These are phyloP conservation scores for Dovyalis caffra DNA, from an alignment of 345 rosid genomes.

Conservation along the genomic window DNA sequence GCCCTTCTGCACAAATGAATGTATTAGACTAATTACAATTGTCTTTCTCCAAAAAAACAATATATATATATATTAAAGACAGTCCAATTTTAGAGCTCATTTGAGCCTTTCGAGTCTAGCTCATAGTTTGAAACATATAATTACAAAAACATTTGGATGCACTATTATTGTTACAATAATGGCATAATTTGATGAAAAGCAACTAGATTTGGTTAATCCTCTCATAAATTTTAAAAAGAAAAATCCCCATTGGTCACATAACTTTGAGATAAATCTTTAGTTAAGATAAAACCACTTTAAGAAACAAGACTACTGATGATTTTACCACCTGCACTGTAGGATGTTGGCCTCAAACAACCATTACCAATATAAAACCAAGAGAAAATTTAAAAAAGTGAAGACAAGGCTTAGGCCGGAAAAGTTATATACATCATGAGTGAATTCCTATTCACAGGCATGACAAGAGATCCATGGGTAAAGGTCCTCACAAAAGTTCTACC, in stretches of 20 bases:
- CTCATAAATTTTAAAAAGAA: neutral
- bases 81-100: too few species aligned
- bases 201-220: slow-evolving; percentile 7
- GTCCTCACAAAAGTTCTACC: slow-evolving; percentile 19
- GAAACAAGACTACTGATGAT: slow-evolving; percentile 14
- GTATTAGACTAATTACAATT: too few species aligned
- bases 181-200: neutral
- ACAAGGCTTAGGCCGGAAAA: neutral
- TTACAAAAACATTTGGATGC: neutral
- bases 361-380: slow-evolving; percentile 37
- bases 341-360: slow-evolving; percentile 22
- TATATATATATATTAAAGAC: too few species aligned
- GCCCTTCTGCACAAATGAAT: too few species aligned
- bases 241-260: slow-evolving; percentile 17
- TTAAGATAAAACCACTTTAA: neutral
- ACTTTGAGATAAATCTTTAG: slow-evolving; percentile 9
- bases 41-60: too few species aligned
- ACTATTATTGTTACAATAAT: neutral
- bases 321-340: slow-evolving; percentile 7
- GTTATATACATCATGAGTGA: slow-evolving; percentile 29
- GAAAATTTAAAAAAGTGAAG: slow-evolving; percentile 5
- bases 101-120: too few species aligned
- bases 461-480: slow-evolving; percentile 11
- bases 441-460: slow-evolving; percentile 32
- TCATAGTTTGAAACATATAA: neutral